phyloP scores from a whole-genome alignment of 108 stramenopile genomes.

The Nitzschia sp. region DNA sequence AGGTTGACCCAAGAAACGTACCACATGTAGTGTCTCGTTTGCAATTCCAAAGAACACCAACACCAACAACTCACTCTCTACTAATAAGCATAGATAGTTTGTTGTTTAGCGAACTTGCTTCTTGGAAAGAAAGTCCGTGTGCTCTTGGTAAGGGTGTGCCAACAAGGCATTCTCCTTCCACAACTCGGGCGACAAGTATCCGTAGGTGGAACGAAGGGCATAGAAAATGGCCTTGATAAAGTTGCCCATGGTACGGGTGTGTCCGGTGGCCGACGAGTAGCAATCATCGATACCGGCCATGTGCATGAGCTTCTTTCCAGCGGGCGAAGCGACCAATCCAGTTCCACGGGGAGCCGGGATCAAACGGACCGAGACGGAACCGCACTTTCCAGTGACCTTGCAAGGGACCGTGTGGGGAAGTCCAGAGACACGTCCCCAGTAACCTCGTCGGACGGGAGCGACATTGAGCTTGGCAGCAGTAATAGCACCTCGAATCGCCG shows the following conservation, averaged over 20 bases:
- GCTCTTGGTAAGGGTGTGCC: conserved; percentile 95
- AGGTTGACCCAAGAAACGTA: conserved; percentile 19
- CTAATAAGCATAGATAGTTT: too few relatives aligned
- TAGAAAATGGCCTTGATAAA: conserved; percentile 99
- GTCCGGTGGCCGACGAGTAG: conserved; percentile 92
- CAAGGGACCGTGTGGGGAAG: conserved; percentile 99
- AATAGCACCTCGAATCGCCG: conserved; percentile 99
- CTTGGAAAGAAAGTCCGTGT: conserved; percentile 99
- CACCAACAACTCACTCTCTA: neutral
- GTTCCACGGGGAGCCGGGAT: conserved; percentile 99
- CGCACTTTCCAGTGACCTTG: conserved; percentile 99
- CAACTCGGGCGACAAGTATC: conserved; percentile 98
- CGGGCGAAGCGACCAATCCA: conserved; percentile 98
- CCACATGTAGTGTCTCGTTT: neutral
- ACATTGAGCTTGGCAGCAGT: conserved; percentile 98
- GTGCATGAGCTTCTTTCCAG: conserved; percentile 98
- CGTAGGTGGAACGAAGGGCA: conserved; percentile 97
- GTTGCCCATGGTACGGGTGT: conserved; percentile 99
- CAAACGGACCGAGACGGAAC: conserved; percentile 98
- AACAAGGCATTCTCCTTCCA: conserved; percentile 93
- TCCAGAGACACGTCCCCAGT: conserved; percentile 97
- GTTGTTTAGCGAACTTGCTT: conserved; percentile 47
- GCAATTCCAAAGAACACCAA: neutral
- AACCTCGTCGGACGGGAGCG: conserved; percentile 98
- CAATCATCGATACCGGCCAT: conserved; percentile 98